Base-by-base conservation (phyloP, 169 alveolate species). In the Cryptosporidium baileyi region DNA sequence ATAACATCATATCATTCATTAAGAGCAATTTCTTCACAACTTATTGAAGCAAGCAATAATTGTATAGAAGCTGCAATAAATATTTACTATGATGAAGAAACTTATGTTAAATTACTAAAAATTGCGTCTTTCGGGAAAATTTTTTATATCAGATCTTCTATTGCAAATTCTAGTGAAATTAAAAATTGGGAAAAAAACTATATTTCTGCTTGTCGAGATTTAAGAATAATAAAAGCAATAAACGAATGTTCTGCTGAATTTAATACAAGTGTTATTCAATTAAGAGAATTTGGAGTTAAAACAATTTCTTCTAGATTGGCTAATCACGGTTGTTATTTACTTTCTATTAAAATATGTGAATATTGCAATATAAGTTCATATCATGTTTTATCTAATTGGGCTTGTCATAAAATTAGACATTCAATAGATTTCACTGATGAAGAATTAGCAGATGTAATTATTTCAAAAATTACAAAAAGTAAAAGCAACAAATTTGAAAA, bases 21-120 rank as follows among this genome's bases (percentile, higher is more conserved):
- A 6, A 54, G 94, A 52, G 81, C 94, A 34, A 91, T 93, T 63
- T 81, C 91, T 22, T 82, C 90, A 6, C 91, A 91, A n/a, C 51
- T 93, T 2, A 62, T 74, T 26, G 91, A 80, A 17, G 96, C 96
- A 11, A 81, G 90, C 26, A 90, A 61, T 19, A 89, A 82, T 19
- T 92, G 95, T 82, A 51, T 91, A 47, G 89, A 88, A 15, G 96
- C 96, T 13, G 90, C 95, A 22, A 67, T 89, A 30, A 89, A 81
- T 54, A 89, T 82, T 57, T 89, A 90, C 90, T 82, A 90, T 49
- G 82, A 63, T 80, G 65, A 89, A 88, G 82, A 82, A 80, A 2
- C 90, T n/a, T 51, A 47, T 36, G 54, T 51, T 38, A 57, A 51
- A 17, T 60, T 74, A 3, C 57, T 74, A 30, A 74, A 38, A 32